These are phyloP conservation scores for Ustilago vetiveriae DNA, from an alignment of 1,284 basidiomycete species.

Conservation along the genomic window DNA sequence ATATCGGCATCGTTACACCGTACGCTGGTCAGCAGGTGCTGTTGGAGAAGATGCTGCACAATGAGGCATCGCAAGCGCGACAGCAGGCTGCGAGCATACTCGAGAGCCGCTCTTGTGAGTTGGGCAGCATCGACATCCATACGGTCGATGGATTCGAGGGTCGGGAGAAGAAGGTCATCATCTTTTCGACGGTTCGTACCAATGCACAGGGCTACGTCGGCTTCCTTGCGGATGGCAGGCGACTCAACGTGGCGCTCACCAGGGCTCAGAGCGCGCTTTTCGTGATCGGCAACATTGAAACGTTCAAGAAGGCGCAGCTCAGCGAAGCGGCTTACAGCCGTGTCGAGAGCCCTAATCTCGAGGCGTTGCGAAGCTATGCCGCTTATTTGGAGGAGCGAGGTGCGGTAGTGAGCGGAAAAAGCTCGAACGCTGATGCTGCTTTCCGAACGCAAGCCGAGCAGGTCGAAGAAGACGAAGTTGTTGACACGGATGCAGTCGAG, in stretches of 20 bases:
- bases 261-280: constrained; percentile 88
- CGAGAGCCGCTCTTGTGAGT: constrained; percentile 43
- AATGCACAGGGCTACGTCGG: constrained; percentile 78
- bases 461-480: constrained; percentile 8
- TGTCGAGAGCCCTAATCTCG: constrained; percentile 41
- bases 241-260: constrained; percentile 96
- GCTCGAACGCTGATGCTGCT: too few species aligned
- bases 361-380: constrained; percentile 34
- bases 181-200: constrained; percentile 90
- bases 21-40: constrained; percentile 60
- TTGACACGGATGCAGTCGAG: constrained; percentile 18
- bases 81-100: constrained; percentile 15
- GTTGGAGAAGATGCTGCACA: constrained; percentile 54
- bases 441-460: constrained; percentile 1
- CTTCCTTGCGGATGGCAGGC: constrained; percentile 89
- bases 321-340: constrained; percentile 48
- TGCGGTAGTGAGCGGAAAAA: constrained; percentile 6
- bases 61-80: constrained; percentile 30
- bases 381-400: constrained; percentile 31
- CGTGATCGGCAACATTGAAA: constrained; percentile 83
- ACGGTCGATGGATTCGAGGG: constrained; percentile 97
- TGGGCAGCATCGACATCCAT: constrained; percentile 79
- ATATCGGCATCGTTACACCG: constrained; percentile 64
- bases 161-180: constrained; percentile 91
- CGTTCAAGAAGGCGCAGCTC: constrained; percentile 69